Percentiles rank a stretch among this genome's conserved stretches.
Evolutionary conservation across 441 rosid genomes (phyloP).

Genomic region (Gossypium gossypioides): DNA sequence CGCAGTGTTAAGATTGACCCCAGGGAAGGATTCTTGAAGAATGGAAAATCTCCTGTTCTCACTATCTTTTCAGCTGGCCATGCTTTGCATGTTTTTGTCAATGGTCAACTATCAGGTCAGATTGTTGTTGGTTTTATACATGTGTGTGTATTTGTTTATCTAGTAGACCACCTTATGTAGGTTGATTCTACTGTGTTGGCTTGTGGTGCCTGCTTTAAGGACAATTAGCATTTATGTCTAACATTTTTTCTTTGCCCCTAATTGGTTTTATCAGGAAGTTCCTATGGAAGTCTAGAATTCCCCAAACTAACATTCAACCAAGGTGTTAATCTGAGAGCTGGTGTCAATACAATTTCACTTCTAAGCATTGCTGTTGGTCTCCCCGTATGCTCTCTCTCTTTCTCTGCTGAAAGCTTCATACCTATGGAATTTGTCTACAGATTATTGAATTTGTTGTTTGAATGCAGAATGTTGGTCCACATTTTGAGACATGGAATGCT

Average conservation of each 20-base stretch:
- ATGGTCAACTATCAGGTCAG: constrained; percentile 69
- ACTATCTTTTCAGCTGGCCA: constrained; percentile 85
- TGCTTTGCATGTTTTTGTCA: constrained; percentile 84
- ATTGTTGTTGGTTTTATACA: constrained; percentile 3
- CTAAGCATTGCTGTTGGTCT: constrained; percentile 95
- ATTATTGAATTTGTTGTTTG: not conserved
- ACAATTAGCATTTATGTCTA: not conserved
- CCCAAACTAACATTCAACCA: constrained; percentile 62
- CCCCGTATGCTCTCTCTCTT: constrained; percentile 43
- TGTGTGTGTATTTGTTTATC: not conserved
- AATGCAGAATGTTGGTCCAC: constrained; percentile 87
- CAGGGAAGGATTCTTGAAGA: constrained; percentile 58
- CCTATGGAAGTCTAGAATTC: constrained; percentile 69
- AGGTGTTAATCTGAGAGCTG: constrained; percentile 66
- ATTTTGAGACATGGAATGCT: constrained; percentile 93
- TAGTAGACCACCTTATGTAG: not conserved
- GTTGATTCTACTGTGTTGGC: not conserved
- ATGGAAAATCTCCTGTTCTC: constrained; percentile 55
- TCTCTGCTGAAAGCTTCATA: not conserved
- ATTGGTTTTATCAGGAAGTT: constrained; percentile 46
- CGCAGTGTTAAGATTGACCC: constrained; percentile 51
- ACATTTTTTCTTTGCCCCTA: constrained; percentile 1
- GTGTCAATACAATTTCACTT: constrained; percentile 63
- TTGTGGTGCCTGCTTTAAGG: not conserved
- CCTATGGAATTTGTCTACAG: not conserved